Evolutionary conservation across 306 rosid genomes (phyloP), one percentile per base, ranked within the genome.

Genomic region (Trifolium pratense): DNA sequence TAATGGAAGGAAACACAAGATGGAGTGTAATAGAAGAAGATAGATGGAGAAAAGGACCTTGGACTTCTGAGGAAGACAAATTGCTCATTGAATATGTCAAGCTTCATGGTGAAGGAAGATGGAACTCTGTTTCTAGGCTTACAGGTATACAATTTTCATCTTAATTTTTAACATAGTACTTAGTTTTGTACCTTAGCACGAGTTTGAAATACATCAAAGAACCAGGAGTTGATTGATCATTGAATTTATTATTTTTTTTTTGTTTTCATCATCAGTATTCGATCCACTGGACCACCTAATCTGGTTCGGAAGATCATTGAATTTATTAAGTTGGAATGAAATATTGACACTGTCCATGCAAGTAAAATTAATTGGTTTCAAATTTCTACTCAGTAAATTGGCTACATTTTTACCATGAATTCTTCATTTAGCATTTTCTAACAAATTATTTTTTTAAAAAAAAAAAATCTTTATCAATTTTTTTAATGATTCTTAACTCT

Each of bases 41-140:
- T 61, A 92, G 87, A 12, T 94, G 99, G 96, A 88, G 99, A 66
- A 94, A 94, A 82, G 99, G 99, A 16, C 99, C 99, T 65, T 94
- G 99, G 99, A 94, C 97, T 81, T 75, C 90, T 75, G 96, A 91
- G 60, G 99, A 94, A 73, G 97, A 94, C 80, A 79, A 87, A 69
- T 77, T 91, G 83, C 96, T 94, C 18, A 84, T 84, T 79, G 85
- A 94, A 52, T 91, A 94, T 89, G 97, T 94, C 52, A 83, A 84
- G 67, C 26, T 87, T 13, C 91, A 91, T 81, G 99, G 99, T 64
- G 99, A 94, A 83, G 99, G 99, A 8, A 86, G 99, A 86, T 94
- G 99, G 99, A 94, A 90, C 80, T 94, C 97, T 71, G 97, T 94
- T 17, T 82, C 97, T 58, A 89, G 89, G 56, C 95, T 90, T 84